Percentiles rank a stretch among this genome's conserved stretches.
Conservation (phyloP, 208 protist species). For the Blechomonas ayalai region DNA sequence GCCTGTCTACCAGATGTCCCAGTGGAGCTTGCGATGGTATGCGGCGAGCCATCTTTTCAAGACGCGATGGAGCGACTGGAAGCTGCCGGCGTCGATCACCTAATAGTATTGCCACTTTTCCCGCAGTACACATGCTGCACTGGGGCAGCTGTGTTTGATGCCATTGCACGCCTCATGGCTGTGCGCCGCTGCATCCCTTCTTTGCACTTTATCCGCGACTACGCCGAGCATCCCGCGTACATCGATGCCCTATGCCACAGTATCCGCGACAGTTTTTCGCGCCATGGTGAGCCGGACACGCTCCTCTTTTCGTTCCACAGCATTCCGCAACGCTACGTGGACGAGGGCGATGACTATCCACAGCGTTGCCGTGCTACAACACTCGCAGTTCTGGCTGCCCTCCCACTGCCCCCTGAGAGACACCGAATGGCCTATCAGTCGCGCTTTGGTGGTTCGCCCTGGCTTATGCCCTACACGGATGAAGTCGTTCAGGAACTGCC, state of each 20-base stretch:
- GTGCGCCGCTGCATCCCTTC: conserved; percentile 32
- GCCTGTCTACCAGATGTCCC: conserved; percentile 1
- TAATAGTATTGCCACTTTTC: conserved; percentile 39
- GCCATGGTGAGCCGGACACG: conserved; percentile 18
- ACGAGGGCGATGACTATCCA: conserved; percentile 26
- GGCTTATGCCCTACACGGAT: conserved; percentile 27
- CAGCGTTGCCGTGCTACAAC: conserved; percentile 21
- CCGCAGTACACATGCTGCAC: conserved; percentile 37
- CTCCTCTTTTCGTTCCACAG: conserved; percentile 45
- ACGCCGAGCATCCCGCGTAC: conserved; percentile 22
- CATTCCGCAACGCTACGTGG: conserved; percentile 20
- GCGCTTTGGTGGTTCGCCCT: conserved; percentile 30
- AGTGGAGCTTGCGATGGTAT: conserved; percentile 31
- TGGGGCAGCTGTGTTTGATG: conserved; percentile 26
- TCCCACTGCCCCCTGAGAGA: conserved; percentile 1
- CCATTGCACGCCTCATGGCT: conserved; percentile 14
- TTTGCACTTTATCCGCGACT: conserved; percentile 35
- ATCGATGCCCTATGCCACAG: conserved; percentile 16
- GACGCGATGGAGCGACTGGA: conserved; percentile 20
- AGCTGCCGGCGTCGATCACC: conserved; percentile 14
- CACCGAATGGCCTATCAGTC: conserved; percentile 23
- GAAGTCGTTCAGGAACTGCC: conserved; percentile 15
- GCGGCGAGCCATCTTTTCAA: conserved; percentile 16
- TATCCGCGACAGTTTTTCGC: conserved; percentile 15
- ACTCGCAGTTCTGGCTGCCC: neutral